Evolutionary conservation across 139 green algal genomes (phyloP), one percentile per base, ranked within the genome.

Genomic region (Haematococcus lacustris): DNA sequence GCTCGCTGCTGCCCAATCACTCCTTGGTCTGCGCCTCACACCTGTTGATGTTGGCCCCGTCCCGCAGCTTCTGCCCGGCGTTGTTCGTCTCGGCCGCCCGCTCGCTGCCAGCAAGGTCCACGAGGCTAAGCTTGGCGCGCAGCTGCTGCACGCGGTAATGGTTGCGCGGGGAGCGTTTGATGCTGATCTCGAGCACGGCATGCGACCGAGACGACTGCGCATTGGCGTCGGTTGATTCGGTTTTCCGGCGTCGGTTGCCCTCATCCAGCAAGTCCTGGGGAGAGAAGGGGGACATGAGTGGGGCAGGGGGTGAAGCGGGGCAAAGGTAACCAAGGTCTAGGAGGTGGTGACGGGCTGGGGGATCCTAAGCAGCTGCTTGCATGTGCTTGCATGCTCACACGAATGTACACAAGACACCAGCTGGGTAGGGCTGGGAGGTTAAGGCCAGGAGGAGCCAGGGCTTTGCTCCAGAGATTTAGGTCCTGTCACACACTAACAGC

Each of bases 31-130:
- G 47, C 47, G 32, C 9, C 25, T 7, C 38, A 38, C 38, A 71
- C 66, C 88, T 78, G 80, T 95, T 95, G 77, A 95, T 95, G 79
- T 92, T 90, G 34, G 87, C 86, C 38, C 87, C 90, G 63, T 95
- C 90, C 28, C 84, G 75, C 39, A 95, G 76, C 71, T 91, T 88
- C 76, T 89, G 79, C 0, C 90, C 90, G 0, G 73, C 73, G 43
- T 92, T 92, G 74, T 90, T 87, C 51, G 88, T 92, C 78, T 89
- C 80, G 5, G 63, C 59, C 30, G 70, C 59, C 9, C 68, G 39
- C 38, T 76, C 59, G 61, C 70, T 70, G 50, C 87, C 87, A 37
- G 87, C 87, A 65, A 92, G 75, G 69, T 92, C 87, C 33, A 92
- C 85, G 68, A 92, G 73, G 0, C 82, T 81, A 32, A 96, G 82